Evolutionary conservation across 1,284 basidiomycete genomes (phyloP), one percentile per base, ranked within the genome.

Genomic region (Ceraceosorus guamensis): DNA sequence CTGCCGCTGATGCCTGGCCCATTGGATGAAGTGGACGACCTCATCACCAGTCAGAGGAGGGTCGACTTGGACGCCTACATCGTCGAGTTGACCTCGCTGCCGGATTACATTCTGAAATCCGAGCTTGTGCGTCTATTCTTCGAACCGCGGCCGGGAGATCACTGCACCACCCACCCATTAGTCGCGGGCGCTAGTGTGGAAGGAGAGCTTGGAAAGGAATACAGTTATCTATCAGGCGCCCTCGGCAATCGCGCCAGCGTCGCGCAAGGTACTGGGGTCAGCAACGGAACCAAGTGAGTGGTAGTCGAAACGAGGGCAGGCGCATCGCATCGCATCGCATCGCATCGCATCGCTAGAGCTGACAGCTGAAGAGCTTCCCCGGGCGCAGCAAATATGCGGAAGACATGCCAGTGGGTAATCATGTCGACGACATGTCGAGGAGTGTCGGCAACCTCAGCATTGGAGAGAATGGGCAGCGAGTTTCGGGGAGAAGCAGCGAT

Each of bases 1-100:
- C 79, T 98, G 45, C 93, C 92, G 0, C 95, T 85, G 78, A 96
- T 97, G 91, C 92, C 92, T 10, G 93, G 92, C 0, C 93, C 91
- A 4, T 83, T 88, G 6, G 74, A 78, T 48, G 80, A 85, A 24
- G 89, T 96, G 39, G 87, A 95, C 78, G 87, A 91, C 65, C 81
- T 84, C 53, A 82, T 96, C 62, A 95, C 91, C 18, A 84, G 87
- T 13, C 84, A 85, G 53, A 82, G 93, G 56, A 83, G 86, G 57
- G 82, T 82, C 37, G 93, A 97, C 71, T 81, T 99, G 18, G 88
- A 95, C 71, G 84, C 87, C 48, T 99, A 98, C 77, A 82, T 97
- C 47, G 82, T 83, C 65, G 84, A 85, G 55, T 81, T 99, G 6
- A 87, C 89, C 70, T 77, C 78, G 16, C 75, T 83, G 18, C 81